phyloP scores from a whole-genome alignment of 305 asterid genomes.

The Plantago lanceolata region DNA sequence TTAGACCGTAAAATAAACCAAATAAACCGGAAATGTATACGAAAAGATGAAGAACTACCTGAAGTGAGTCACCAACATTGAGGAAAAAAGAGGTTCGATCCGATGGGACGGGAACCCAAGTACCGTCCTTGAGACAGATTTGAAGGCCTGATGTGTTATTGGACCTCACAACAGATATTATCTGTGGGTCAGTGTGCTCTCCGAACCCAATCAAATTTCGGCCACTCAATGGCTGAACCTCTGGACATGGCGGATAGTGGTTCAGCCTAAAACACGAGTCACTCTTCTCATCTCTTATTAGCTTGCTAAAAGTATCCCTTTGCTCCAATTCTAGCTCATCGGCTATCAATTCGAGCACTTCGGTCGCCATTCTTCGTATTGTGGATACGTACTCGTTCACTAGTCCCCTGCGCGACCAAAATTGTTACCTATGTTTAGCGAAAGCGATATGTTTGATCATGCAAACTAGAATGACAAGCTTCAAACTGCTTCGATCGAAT shows the following conservation, averaged over 20 bases:
- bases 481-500: too few relatives aligned
- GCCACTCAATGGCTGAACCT: constrained; percentile 37
- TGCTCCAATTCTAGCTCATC: constrained; percentile 37
- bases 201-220: constrained; percentile 64
- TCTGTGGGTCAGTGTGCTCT: constrained; percentile 84
- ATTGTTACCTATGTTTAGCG: not conserved
- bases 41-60: too few relatives aligned
- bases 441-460: not conserved
- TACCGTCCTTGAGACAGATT: constrained; percentile 48
- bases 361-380: constrained; percentile 45
- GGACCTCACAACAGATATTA: constrained; percentile 63
- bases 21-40: too few relatives aligned
- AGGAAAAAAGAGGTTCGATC: constrained; percentile 60
- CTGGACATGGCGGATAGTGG: constrained; percentile 61
- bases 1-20: too few relatives aligned
- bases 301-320: constrained; percentile 34
- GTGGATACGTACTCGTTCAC: constrained; percentile 41
- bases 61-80: constrained; percentile 68
- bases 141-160: constrained; percentile 64
- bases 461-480: too few relatives aligned
- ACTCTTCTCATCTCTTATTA: constrained; percentile 43
- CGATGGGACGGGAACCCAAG: constrained; percentile 67
- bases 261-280: constrained; percentile 59
- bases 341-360: constrained; percentile 59
- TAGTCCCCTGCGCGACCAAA: constrained; percentile 28